Base-by-base conservation (phyloP, 2,329 filamentous ascomycete species). In the Ceratocystis variospora region DNA sequence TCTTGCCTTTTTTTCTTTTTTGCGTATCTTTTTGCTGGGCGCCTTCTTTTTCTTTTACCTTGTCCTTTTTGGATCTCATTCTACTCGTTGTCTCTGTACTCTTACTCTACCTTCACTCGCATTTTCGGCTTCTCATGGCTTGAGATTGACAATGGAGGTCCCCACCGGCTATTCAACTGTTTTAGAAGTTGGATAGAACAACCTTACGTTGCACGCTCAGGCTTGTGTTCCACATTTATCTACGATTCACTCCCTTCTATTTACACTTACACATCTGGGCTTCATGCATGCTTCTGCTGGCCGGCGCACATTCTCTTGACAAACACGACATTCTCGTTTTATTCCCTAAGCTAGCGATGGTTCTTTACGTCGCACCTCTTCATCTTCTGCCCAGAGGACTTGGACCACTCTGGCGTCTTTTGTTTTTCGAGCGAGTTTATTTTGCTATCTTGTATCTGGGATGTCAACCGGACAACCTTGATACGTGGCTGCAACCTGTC, bases 361-460 rank as follows among this genome's bases (percentile, higher is more conserved):
- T 17, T 19, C 19, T 48, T 48, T 22, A 10, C 17, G 2, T 48
- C 46, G 46, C 19, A 4, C 50, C 19, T 55, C 50, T 55, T 15
- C 25, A 25, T 55, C 12, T 31, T 41, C 1, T 10, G 8, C 8
- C n/a, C 17, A 19, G 17, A 48, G 46, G 50, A 25, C 10, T 28
- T 53, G 62, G 62, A 22, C 25, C 41, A 22, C n/a, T 22, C 44
- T 50, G 28, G 8, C 69, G 68, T 68, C 63, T 61, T 61, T 66
- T 64, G 69, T 68, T 64, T 64, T 68, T 70, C 69, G 70, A 61
- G 64, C 67, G 70, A 69, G 66, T 67, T 66, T 64, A 63, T 66
- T 64, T 66, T 68, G 64, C 64, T 61, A 66, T 64, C 63, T 17
- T 44, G 28, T 57, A 22, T 55, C 5, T 25, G 28, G 17, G 31